Base-by-base conservation (phyloP, 805 yeast species). In the Pachysolen tannophilus region DNA sequence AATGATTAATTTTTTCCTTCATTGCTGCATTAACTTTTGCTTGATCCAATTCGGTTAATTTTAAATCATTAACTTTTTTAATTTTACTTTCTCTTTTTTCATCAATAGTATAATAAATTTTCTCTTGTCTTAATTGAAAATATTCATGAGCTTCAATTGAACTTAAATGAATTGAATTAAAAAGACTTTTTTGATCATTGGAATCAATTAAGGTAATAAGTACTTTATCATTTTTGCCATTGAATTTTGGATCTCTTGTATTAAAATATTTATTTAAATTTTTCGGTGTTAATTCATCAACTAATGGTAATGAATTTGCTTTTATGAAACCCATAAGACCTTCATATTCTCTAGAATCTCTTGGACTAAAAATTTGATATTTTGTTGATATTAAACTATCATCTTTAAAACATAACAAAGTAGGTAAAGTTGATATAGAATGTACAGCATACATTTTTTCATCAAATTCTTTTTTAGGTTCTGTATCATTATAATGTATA, bases 351-450 rank as follows among this genome's bases (percentile, higher is more conserved):
- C 92, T 65, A 37, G 71, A 66, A 44, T 81, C 84, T 32, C 73
- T 74, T 6, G 85, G 71, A 0, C 78, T 76, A 55, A 72, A 75
- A 37, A 73, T 75, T 44, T 72, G 82, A 43, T 55, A 78, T 5
- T 78, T 67, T 4, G 60, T 57, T 0, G 83, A 67, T 21, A 69
- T 48, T 37, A 72, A 49, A 10, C 75, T 60, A 35, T 71, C 69
- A 35, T 80, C 80, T 44, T 72, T 78, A 52, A 78, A 70, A 16
- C 79, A 59, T 20, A 76, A 55, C 14, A 82, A 46, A 11, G 83
- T 75, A 2, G 94, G 94, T 24, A 62, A 61, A 6, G 78, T 64
- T 0, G 86, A 65, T 18, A 76, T 51, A 2, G 79, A 63, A 19
- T 73, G 69, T 17, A 81, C 61, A 13, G 63, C 53, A 41, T 62